phyloP scores from a whole-genome alignment of 1,284 basidiomycete species.

The Ustilago lituana region DNA sequence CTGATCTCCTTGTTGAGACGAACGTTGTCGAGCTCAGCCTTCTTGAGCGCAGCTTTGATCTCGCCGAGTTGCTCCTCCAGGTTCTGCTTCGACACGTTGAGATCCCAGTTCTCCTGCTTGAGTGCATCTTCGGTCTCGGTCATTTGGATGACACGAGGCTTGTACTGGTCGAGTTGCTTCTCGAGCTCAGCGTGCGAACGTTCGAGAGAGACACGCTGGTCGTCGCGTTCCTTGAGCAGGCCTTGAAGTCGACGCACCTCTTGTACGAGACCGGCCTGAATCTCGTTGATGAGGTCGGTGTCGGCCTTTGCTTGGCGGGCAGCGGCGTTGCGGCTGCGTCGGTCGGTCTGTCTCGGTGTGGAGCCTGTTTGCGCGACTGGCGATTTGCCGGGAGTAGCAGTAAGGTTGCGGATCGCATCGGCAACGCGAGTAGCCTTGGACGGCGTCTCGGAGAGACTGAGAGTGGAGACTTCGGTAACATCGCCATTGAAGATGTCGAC shows the following conservation, averaged over 20 bases:
- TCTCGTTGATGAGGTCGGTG: constrained; percentile 57
- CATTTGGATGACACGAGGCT: constrained; percentile 56
- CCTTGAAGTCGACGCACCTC: constrained; percentile 57
- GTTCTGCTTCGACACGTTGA: constrained; percentile 91
- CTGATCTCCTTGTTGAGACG: constrained; percentile 80
- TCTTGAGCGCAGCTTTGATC: constrained; percentile 75
- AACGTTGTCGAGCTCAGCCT: constrained; percentile 83
- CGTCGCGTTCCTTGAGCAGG: constrained; percentile 56
- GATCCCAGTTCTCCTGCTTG: constrained; percentile 98
- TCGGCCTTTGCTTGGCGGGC: constrained; percentile 55
- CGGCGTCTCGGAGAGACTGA: constrained; percentile 29
- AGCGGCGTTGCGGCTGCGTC: constrained; percentile 56
- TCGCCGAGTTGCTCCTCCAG: constrained; percentile 78
- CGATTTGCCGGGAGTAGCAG: constrained; percentile 39
- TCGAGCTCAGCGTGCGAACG: constrained; percentile 49
- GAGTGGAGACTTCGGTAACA: constrained; percentile 14
- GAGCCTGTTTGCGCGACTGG: constrained; percentile 24
- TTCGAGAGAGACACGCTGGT: constrained; percentile 45
- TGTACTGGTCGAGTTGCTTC: constrained; percentile 58
- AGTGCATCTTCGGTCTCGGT: constrained; percentile 72
- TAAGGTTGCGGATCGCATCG: constrained; percentile 42
- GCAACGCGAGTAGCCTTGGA: constrained; percentile 45
- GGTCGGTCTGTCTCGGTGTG: constrained; percentile 48
- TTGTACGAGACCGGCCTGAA: constrained; percentile 56
- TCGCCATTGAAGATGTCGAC: constrained; percentile 27